phyloP scores from a whole-genome alignment of 73 alveolate species.

The Paramecium biaurelia region DNA sequence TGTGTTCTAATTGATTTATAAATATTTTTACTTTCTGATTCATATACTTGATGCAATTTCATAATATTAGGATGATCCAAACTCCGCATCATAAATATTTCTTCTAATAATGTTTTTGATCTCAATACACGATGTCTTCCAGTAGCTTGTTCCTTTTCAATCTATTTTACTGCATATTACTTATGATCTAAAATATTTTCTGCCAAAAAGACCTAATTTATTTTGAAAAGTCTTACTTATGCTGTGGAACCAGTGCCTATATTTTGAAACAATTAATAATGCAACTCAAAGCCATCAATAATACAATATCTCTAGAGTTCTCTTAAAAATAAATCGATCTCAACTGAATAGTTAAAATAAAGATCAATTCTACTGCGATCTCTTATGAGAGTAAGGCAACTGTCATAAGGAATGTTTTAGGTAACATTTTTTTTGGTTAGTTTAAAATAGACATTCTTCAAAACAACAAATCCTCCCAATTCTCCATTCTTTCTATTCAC shows the following conservation, averaged over 20 bases:
- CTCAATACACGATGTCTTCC: background rate
- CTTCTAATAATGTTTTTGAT: slow-evolving; percentile 73
- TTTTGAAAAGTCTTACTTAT: background rate
- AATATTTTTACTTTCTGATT: slow-evolving; percentile 70
- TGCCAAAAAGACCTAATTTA: slow-evolving; percentile 20
- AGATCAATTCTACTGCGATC: slow-evolving; percentile 10
- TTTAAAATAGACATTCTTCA: background rate
- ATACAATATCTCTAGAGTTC: background rate
- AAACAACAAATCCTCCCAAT: background rate
- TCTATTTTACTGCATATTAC: slow-evolving; percentile 18
- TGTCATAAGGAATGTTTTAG: background rate
- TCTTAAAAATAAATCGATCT: background rate
- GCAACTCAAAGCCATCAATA: background rate
- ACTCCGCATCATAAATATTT: slow-evolving; percentile 82
- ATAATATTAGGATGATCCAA: slow-evolving; percentile 90
- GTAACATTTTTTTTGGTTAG: background rate
- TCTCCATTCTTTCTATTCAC: background rate
- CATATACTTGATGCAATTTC: slow-evolving; percentile 76
- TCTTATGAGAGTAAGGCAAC: background rate
- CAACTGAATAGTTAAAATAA: background rate
- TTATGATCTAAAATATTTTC: background rate
- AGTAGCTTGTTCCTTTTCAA: background rate
- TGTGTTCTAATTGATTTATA: slow-evolving; percentile 63
- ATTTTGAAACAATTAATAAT: background rate
- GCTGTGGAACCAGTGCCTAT: slow-evolving; percentile 44